A percentile compares a stretch with the other conserved stretches of the same genome.
These are phyloP conservation scores for Tetracladium marchalianum DNA, from an alignment of 495 filamentous ascomycete genomes.

Conservation along the genomic window DNA sequence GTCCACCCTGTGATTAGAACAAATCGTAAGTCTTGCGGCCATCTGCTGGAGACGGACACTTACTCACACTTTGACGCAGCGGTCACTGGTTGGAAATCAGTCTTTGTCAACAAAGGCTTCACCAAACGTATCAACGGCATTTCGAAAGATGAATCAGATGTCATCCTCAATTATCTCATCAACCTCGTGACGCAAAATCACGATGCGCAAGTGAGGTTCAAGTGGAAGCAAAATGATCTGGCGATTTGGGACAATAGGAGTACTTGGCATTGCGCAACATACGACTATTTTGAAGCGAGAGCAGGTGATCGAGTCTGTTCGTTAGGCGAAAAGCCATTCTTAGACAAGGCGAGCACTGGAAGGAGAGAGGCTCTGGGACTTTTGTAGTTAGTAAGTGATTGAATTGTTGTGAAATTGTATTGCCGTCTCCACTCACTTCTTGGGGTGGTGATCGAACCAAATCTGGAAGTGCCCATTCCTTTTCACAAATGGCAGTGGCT, in stretches of 20 bases:
- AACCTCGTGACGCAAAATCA: conserved; percentile 62
- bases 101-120: conserved; percentile 58
- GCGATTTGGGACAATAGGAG: conserved; percentile 77
- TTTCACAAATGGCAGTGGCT: too few species aligned
- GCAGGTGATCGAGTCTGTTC: conserved; percentile 53
- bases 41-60: too few species aligned
- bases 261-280: conserved; percentile 61
- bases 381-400: too few species aligned
- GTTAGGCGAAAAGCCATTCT: conserved; percentile 61
- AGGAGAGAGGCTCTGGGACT: conserved; percentile 37
- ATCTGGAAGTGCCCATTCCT: too few species aligned
- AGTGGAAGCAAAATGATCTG: conserved; percentile 53
- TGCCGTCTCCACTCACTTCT: too few species aligned
- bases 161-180: conserved; percentile 54
- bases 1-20: conserved; percentile 65
- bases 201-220: conserved; percentile 61
- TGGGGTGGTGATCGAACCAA: too few species aligned
- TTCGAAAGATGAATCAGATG: conserved; percentile 49
- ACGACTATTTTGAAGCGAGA: conserved; percentile 42
- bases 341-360: conserved; percentile 48
- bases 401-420: too few species aligned
- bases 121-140: conserved; percentile 57
- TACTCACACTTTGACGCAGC: too few species aligned
- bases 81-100: conserved; percentile 68
- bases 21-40: conserved; percentile 32